Evolutionary conservation across 2,329 filamentous ascomycete species (phyloP).

Genomic region (Colletotrichum trifolii): DNA sequence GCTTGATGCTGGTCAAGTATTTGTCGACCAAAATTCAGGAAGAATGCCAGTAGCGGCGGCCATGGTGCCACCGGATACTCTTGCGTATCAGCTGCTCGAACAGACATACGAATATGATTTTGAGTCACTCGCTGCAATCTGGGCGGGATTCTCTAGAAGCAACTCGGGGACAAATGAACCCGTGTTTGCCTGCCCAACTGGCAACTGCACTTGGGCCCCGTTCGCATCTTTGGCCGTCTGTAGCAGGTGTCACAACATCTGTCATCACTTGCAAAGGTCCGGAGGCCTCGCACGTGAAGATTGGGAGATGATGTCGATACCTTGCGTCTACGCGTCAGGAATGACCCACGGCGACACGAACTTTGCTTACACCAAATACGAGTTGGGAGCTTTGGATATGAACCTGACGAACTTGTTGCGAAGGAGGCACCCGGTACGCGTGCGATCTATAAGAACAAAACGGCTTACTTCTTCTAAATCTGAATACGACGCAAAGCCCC

Average conservation of each 20-base stretch:
- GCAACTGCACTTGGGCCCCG: neutral
- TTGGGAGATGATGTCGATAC: neutral
- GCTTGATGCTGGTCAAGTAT: constrained; percentile 4
- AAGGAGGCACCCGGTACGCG: no score
- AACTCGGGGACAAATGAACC: neutral
- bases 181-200: neutral
- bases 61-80: no score
- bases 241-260: neutral
- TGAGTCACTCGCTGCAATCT: constrained; percentile 2
- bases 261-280: neutral
- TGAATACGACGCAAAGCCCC: no score
- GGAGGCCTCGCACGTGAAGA: neutral
- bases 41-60: no score
- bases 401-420: neutral
- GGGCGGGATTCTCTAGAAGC: constrained; percentile 4
- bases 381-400: neutral
- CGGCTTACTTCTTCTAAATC: no score
- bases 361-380: neutral
- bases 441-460: no score
- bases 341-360: neutral
- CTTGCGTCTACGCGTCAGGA: neutral
- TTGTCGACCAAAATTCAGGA: no score
- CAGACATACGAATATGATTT: neutral
- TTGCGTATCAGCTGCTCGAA: no score
- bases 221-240: constrained; percentile 5